Conservation (phyloP, 1,139 yeast genomes). For the Geotrichum australiense region DNA sequence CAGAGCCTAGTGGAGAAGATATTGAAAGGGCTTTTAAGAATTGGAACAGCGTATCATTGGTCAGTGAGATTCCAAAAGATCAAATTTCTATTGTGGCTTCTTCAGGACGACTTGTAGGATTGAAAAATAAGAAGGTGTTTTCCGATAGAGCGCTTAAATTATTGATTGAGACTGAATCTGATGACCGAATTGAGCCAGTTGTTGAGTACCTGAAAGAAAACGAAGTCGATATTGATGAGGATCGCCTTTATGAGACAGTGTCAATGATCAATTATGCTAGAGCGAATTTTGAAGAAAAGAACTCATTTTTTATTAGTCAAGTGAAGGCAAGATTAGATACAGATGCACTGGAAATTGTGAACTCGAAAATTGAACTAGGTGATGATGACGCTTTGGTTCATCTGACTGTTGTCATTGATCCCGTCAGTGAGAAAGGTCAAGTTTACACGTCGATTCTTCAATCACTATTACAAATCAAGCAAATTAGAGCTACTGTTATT, state of each 20-base stretch:
- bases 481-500: conserved; percentile 44
- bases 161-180: conserved; percentile 26
- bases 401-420: conserved; percentile 60
- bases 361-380: conserved; percentile 22
- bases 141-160: conserved; percentile 20
- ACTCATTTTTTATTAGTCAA: conserved; percentile 16
- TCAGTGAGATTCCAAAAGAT: no score
- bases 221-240: conserved; percentile 13
- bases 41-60: not conserved
- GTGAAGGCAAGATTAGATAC: conserved; percentile 19
- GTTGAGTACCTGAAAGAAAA: conserved; percentile 12
- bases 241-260: conserved; percentile 25
- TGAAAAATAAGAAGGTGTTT: conserved; percentile 15
- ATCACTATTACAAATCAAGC: conserved; percentile 37
- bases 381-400: conserved; percentile 33
- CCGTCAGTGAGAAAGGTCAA: conserved; percentile 63
- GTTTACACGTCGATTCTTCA: conserved; percentile 47
- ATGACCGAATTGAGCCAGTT: conserved; percentile 25
- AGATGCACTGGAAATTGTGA: conserved; percentile 20
- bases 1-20: not conserved
- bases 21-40: not conserved
- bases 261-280: conserved; percentile 22
- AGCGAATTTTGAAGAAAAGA: conserved; percentile 18
- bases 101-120: conserved; percentile 25
- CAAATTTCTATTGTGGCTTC: no score